Evolutionary conservation across 2,329 filamentous ascomycete species (phyloP).

Genomic region (Cucurbitaria berberidis): DNA sequence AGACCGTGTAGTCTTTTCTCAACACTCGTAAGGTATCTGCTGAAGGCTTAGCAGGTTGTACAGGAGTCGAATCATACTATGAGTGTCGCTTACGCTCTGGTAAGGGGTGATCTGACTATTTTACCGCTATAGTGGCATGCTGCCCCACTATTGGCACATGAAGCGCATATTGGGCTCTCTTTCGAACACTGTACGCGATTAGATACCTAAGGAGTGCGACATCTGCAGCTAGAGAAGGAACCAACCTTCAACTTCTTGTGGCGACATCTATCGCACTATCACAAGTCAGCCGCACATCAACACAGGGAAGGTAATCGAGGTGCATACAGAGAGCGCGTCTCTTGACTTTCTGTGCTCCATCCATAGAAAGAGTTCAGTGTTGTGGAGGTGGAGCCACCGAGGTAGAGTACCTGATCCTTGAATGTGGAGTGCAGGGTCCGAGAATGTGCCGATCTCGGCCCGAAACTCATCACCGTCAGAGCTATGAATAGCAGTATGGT

Average conservation of each 20-base stretch:
- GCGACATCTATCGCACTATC: slow-evolving; percentile 32
- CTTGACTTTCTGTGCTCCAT: slow-evolving; percentile 32
- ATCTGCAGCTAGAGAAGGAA: neutral
- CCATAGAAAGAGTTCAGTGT: slow-evolving; percentile 7
- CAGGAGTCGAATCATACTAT: neutral
- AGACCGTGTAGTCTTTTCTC: slow-evolving; percentile 28
- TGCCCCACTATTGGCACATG: slow-evolving; percentile 25
- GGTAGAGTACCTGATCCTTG: no score
- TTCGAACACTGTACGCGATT: slow-evolving; percentile 27
- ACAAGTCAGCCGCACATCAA: neutral
- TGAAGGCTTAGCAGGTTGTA: neutral
- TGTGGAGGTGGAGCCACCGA: no score
- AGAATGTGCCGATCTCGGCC: no score
- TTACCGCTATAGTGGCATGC: slow-evolving; percentile 35
- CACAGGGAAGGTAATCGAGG: neutral
- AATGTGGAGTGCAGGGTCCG: no score
- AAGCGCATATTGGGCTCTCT: slow-evolving; percentile 26
- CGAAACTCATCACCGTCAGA: no score
- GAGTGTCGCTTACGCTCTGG: slow-evolving; percentile 17
- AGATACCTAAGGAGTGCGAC: neutral
- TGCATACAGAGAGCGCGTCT: slow-evolving; percentile 15
- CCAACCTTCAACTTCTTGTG: slow-evolving; percentile 31
- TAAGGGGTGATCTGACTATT: slow-evolving; percentile 31
- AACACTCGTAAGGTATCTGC: slow-evolving; percentile 28
- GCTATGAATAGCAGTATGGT: no score